Evolutionary conservation across 306 rosid species (phyloP).

Genomic region (Prunus mongolica): DNA sequence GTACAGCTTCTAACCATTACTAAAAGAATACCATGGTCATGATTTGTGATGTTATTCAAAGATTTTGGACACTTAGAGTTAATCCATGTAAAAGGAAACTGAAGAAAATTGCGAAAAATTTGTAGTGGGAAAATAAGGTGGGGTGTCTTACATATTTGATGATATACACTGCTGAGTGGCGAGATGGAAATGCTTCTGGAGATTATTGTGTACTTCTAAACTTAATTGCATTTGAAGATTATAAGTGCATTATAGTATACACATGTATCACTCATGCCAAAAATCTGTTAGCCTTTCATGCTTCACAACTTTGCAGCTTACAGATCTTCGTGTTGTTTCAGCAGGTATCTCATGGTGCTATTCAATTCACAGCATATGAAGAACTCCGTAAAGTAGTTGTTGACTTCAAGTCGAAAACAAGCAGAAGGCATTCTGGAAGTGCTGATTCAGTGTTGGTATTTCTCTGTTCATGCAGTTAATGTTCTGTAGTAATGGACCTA

Average conservation of each 20-base stretch:
- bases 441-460: conserved; percentile 56
- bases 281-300: conserved; percentile 4
- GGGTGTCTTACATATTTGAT: not conserved
- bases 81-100: not conserved
- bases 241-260: not conserved
- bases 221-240: not conserved
- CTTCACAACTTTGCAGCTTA: conserved; percentile 10
- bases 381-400: conserved; percentile 69
- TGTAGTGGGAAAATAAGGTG: not conserved
- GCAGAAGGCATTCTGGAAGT: conserved; percentile 34
- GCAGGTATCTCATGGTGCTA: conserved; percentile 98
- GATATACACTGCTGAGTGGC: not conserved
- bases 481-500: not conserved
- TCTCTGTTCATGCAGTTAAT: not conserved
- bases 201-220: conserved; percentile 7
- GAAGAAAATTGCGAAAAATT: not conserved
- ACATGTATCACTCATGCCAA: not conserved
- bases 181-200: not conserved
- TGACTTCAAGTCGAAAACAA: conserved; percentile 48
- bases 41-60: not conserved
- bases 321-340: conserved; percentile 32
- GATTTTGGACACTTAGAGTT: not conserved
- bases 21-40: not conserved
- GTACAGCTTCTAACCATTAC: not conserved
- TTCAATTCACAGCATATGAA: conserved; percentile 84